Conservation (phyloP, 78 protist genomes). For the Pigoraptor vietnamica region DNA sequence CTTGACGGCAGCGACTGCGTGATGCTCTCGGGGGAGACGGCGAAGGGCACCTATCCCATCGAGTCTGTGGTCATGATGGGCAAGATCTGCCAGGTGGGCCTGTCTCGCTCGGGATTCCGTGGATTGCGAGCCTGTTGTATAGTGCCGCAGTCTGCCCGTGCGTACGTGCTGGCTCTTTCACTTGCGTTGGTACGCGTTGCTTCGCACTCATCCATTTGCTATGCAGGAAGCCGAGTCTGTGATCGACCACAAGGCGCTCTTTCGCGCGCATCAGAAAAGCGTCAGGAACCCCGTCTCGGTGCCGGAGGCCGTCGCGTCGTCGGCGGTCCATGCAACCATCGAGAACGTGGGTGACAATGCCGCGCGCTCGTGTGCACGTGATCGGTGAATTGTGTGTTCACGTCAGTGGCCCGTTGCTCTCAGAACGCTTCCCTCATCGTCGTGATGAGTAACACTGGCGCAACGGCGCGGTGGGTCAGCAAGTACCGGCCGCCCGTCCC, state of each 20-base stretch:
- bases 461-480: neutral
- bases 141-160: too few relatives aligned
- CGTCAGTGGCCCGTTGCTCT: too few relatives aligned
- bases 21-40: conserved; percentile 82
- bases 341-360: neutral
- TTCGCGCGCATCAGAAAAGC: neutral
- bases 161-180: too few relatives aligned
- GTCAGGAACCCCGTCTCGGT: neutral
- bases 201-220: too few relatives aligned
- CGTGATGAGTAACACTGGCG: neutral
- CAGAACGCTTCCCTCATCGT: neutral
- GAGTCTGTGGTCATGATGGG: conserved; percentile 33
- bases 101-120: too few relatives aligned
- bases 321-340: neutral
- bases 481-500: conserved; percentile 16
- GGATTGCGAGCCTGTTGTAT: too few relatives aligned
- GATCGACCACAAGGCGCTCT: neutral
- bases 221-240: neutral
- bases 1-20: conserved; percentile 78
- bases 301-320: neutral
- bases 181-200: too few relatives aligned
- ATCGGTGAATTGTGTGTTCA: too few relatives aligned
- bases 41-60: conserved; percentile 62
- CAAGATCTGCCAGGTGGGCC: neutral
- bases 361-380: too few relatives aligned